Percentiles rank a stretch among this genome's conserved stretches.
Evolutionary conservation across 1,139 yeast species (phyloP).

Genomic region (Yamadazyma friedrichii): DNA sequence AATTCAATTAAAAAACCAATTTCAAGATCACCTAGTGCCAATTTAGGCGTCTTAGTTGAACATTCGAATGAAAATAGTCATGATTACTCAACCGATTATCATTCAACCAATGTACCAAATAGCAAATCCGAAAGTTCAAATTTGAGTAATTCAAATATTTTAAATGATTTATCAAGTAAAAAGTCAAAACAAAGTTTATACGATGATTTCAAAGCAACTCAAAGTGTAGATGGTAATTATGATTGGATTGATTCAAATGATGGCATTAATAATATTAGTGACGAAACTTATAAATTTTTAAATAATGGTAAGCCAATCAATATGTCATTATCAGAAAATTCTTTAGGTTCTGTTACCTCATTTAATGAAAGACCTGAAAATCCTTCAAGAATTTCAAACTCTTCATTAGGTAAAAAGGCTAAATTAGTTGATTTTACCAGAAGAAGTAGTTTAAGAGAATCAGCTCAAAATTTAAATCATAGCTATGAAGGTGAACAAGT

Average conservation of each 20-base stretch:
- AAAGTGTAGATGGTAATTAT: conserved; percentile 25
- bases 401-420: conserved; percentile 30
- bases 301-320: conserved; percentile 14
- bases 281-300: conserved; percentile 14
- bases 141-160: neutral
- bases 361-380: conserved; percentile 5
- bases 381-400: conserved; percentile 16
- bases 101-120: conserved; percentile 4
- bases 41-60: conserved; percentile 32
- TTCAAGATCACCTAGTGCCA: conserved; percentile 27
- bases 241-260: conserved; percentile 23
- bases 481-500: conserved; percentile 35
- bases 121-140: conserved; percentile 5
- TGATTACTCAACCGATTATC: conserved; percentile 18
- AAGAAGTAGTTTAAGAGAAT: conserved; percentile 45
- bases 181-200: conserved; percentile 15
- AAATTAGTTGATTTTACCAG: conserved; percentile 55
- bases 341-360: conserved; percentile 9
- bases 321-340: conserved; percentile 14
- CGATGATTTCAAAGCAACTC: conserved; percentile 32
- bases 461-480: conserved; percentile 24
- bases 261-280: neutral
- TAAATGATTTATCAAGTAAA: conserved; percentile 4
- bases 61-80: conserved; percentile 24
- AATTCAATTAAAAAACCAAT: conserved; percentile 16